Conservation (phyloP, 129 eudicot genomes). For the Chrysanthemum lavandulifolium region DNA sequence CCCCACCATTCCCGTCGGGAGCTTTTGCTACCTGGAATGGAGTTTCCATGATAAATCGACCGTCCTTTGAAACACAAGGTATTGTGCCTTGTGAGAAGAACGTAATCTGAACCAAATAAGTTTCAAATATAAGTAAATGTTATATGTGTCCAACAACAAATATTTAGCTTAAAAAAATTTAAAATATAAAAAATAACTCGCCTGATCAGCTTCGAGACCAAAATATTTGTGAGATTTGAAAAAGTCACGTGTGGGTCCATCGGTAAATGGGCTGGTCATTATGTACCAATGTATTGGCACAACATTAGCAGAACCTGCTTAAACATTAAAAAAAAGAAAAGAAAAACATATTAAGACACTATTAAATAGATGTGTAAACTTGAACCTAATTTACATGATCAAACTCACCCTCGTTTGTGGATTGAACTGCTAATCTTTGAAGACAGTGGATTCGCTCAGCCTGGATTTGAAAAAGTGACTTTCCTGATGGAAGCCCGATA, state of each 20-base stretch:
- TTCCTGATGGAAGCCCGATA: slow-evolving; percentile 98
- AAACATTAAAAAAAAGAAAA: slow-evolving; percentile 2
- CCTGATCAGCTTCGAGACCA: slow-evolving; percentile 96
- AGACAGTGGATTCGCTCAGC: slow-evolving; percentile 89
- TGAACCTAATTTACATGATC: neutral
- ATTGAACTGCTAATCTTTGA: slow-evolving; percentile 83
- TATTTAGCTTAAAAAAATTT: neutral
- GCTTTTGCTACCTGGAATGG: slow-evolving; percentile 98
- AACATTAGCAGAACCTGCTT: slow-evolving; percentile 51
- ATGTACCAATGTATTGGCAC: slow-evolving; percentile 92
- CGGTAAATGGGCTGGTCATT: slow-evolving; percentile 99
- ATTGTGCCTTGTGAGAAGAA: slow-evolving; percentile 98
- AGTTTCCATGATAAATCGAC: slow-evolving; percentile 93
- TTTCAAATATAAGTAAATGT: slow-evolving; percentile 6
- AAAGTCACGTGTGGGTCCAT: slow-evolving; percentile 78
- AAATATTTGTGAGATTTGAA: slow-evolving; percentile 87
- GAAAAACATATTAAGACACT: slow-evolving; percentile 24
- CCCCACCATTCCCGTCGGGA: slow-evolving; percentile 99
- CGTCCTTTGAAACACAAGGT: slow-evolving; percentile 93
- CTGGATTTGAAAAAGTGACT: slow-evolving; percentile 97
- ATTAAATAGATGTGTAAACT: neutral
- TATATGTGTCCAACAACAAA: slow-evolving; percentile 6
- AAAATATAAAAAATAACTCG: slow-evolving; percentile 19
- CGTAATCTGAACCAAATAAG: slow-evolving; percentile 56
- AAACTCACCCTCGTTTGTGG: slow-evolving; percentile 75